Conservation (phyloP, 306 rosid species). For the Corylus americana region DNA sequence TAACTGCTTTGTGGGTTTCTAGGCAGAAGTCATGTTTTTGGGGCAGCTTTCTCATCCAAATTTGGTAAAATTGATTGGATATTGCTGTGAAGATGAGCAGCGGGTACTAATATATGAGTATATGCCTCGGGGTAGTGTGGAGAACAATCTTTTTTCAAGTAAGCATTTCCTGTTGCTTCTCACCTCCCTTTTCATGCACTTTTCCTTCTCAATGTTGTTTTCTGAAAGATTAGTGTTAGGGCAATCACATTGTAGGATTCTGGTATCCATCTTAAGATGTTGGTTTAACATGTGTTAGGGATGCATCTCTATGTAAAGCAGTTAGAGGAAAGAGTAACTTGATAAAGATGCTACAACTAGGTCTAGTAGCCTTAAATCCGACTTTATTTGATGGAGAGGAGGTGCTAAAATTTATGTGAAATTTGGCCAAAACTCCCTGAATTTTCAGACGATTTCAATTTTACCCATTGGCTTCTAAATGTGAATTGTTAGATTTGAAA, state of each 20-base stretch:
- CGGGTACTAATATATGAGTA: conserved; percentile 90
- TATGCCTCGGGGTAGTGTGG: conserved; percentile 94
- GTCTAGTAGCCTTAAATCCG: neutral
- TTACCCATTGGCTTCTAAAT: no score
- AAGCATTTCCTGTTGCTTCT: conserved; percentile 32
- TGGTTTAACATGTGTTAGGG: conserved; percentile 1
- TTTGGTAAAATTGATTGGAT: conserved; percentile 89
- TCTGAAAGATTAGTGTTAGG: conserved; percentile 1
- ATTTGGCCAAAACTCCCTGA: no score
- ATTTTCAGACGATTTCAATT: no score
- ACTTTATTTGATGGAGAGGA: neutral
- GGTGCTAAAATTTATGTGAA: neutral
- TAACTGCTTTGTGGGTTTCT: conserved; percentile 40
- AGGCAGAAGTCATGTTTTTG: conserved; percentile 99
- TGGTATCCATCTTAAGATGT: conserved; percentile 21
- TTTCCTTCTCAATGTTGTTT: conserved; percentile 28
- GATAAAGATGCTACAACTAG: neutral
- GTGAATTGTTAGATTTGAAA: no score
- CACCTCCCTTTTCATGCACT: neutral
- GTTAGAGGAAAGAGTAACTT: neutral
- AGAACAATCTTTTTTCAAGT: conserved; percentile 90
- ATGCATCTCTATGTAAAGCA: neutral
- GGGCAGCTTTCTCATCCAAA: conserved; percentile 99
- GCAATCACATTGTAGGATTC: conserved; percentile 17
- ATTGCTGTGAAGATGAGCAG: conserved; percentile 95